Evolutionary conservation across 2,329 filamentous ascomycete genomes (phyloP), one percentile per base, ranked within the genome.

Genomic region (Raffaelea ambrosiae): DNA sequence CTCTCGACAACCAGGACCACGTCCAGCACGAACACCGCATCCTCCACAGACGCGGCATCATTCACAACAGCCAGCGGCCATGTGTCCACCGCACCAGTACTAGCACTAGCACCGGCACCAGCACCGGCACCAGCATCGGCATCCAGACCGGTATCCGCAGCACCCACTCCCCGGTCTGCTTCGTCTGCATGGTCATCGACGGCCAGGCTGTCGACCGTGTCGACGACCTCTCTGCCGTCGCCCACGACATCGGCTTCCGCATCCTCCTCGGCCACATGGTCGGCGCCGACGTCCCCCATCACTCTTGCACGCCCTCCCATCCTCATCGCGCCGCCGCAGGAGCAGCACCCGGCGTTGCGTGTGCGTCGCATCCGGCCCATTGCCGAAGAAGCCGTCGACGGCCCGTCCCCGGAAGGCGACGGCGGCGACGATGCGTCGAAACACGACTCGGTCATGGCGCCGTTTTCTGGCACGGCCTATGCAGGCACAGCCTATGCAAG

Each of bases 321-420:
- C 9, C 60, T 69, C 36, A 20, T 45, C 8, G 42, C 48, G 3
- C 70, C 70, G 38, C 73, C 73, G 11, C 62, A 63, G 2, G 74
- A 78, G 58, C 66, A 76, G 58, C 76, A 79, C 54, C 75, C 75
- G 19, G 71, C 74, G 16, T 66, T 79, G 47, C 68, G 76, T 49
- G 61, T 57, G 36, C 63, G 64, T 39, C 55, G 5, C 14, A 53
- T 52, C 20, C 55, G 58, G 29, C 58, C 61, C 13, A 57, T 61
- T 21, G 54, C 55, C 40, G 54, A 61, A 14, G 66, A 72, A 51
- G 38, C 40, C 14, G 44, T 16, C 2, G 38, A 10, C 14, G 43
- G 20, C n/a, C 19, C 29, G 11, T 11, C 11, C 42, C 18, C 5
- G 18, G n/a, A 29, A 44, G 26, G 9, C 16, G 11, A 13, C 19